Evolutionary conservation across 2,329 filamentous ascomycete species (phyloP), one percentile per base, ranked within the genome.

Genomic region (Sporothrix variecibatus): DNA sequence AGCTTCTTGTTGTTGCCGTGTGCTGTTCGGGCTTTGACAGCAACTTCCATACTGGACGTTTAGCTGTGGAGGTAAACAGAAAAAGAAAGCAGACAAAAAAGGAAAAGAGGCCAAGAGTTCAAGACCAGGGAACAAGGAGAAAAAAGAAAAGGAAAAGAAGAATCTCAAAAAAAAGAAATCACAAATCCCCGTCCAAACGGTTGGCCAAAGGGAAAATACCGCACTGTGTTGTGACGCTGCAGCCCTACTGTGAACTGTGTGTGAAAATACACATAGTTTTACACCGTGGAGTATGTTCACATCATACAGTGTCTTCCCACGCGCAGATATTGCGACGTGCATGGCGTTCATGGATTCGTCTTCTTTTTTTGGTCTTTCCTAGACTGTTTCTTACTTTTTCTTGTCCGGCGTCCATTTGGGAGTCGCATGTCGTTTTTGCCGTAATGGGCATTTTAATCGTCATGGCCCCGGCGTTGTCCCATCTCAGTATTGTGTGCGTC

Each of bases 181-280:
- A 64, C 20, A 64, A 64, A 15, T 12, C 34, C 60, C 31, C 8
- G 8, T 40, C 34, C 34, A 64, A 26, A 43, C 60, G 34, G 34
- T 64, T 43, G 60, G 20, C 60, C 34, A 34, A 64, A 40, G 31
- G 34, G 60, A 64, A 64, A 43, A 43, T 64, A 64, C 60, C 17
- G 43, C 60, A 64, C 34, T 64, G 34, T 43, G n/a, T 43, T 34
- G 34, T 6, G 20, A 64, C 34, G 38, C 34, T 23, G 34, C 17
- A 23, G 23, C 23, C 15, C 8, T 20, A 62, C 58, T n/a, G 58
- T 65, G 7, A 53, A 20, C 17, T 3, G 23, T 8, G n/a, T 3
- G 51, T 23, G n/a, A n/a, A n/a, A n/a, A n/a, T n/a, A 6, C 9
- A 53, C 26, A n/a, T 43, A 4, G 9, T 40, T 9, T 40, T 40